Percentiles rank a stretch among this genome's conserved stretches.
phyloP scores from a whole-genome alignment of 2,329 filamentous ascomycete species.

The Microsporum audouinii region DNA sequence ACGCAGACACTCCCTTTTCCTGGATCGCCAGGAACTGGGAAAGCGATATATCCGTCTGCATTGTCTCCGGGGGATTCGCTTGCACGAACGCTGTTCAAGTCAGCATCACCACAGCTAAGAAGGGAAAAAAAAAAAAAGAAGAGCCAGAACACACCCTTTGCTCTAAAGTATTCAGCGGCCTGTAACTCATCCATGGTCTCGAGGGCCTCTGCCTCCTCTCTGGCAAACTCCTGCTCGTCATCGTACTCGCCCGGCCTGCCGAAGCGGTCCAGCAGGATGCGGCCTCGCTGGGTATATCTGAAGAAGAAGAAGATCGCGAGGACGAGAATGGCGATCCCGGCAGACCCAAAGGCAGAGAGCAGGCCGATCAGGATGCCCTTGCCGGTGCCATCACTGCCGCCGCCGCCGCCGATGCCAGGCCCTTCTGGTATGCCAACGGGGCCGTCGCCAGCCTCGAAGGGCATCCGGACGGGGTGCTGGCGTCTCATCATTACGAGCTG shows the following conservation, averaged over 20 bases:
- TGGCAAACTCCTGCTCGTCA: conserved; percentile 86
- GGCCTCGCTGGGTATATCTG: conserved; percentile 72
- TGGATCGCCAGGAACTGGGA: conserved; percentile 97
- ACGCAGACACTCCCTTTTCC: conserved; percentile 98
- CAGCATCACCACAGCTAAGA: conserved; percentile 7
- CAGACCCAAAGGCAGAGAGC: conserved; percentile 85
- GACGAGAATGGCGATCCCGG: conserved; percentile 67
- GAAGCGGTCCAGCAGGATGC: conserved; percentile 87
- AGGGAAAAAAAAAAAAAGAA: conserved; percentile 2
- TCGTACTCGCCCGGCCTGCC: conserved; percentile 92
- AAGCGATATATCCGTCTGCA: conserved; percentile 91
- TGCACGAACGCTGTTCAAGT: conserved; percentile 66
- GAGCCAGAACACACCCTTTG: conserved; percentile 59
- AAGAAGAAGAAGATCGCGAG: conserved; percentile 85
- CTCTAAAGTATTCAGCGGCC: conserved; percentile 78
- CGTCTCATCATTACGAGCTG: conserved; percentile 1
- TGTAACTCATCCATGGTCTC: conserved; percentile 93
- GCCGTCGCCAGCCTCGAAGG: not conserved
- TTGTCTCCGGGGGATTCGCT: conserved; percentile 85
- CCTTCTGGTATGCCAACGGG: not conserved
- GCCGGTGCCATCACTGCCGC: conserved; percentile 43
- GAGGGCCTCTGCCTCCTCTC: conserved; percentile 88
- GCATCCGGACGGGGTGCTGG: not conserved
- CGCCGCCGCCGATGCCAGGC: conserved; percentile 16
- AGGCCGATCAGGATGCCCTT: conserved; percentile 89